These are phyloP conservation scores for Rhodotorula sphaerocarpa DNA, from an alignment of 768 basidiomycete genomes.

Conservation along the genomic window DNA sequence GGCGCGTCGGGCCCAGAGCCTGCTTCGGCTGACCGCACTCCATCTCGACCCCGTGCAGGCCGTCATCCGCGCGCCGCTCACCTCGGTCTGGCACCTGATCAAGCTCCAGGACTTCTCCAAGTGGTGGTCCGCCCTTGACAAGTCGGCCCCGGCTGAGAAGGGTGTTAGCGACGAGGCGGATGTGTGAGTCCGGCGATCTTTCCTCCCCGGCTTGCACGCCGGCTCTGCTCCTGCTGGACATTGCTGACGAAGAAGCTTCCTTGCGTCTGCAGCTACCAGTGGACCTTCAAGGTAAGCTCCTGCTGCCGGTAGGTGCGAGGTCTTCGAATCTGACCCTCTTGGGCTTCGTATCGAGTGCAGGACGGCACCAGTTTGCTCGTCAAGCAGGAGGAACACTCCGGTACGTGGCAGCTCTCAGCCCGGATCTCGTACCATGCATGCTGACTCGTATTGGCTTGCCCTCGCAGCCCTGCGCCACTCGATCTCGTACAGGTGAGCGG, in stretches of 20 bases:
- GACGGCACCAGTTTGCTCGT: constrained; percentile 39
- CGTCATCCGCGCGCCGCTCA: constrained; percentile 35
- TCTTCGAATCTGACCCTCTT: background rate
- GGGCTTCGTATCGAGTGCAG: background rate
- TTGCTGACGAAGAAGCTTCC: background rate
- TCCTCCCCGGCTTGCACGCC: background rate
- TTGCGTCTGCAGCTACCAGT: constrained; percentile 14
- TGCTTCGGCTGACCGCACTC: constrained; percentile 4
- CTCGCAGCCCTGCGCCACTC: constrained; percentile 37
- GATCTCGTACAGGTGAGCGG: constrained; percentile 34
- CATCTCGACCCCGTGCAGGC: constrained; percentile 28
- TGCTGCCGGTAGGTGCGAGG: too few relatives aligned
- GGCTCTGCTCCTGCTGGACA: too few relatives aligned
- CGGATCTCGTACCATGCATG: background rate
- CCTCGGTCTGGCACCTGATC: constrained; percentile 38
- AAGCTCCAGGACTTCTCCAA: constrained; percentile 37
- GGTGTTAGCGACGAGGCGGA: constrained; percentile 35
- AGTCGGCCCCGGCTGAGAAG: constrained; percentile 26
- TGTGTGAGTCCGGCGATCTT: too few relatives aligned
- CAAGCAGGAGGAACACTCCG: constrained; percentile 42
- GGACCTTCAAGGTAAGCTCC: constrained; percentile 37
- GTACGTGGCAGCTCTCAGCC: background rate
- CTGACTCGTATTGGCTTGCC: too few relatives aligned
- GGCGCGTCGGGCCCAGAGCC: too few relatives aligned
- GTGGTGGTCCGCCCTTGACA: constrained; percentile 34